Conservation (phyloP, 257 asterid genomes). For the Sherardia arvensis region DNA sequence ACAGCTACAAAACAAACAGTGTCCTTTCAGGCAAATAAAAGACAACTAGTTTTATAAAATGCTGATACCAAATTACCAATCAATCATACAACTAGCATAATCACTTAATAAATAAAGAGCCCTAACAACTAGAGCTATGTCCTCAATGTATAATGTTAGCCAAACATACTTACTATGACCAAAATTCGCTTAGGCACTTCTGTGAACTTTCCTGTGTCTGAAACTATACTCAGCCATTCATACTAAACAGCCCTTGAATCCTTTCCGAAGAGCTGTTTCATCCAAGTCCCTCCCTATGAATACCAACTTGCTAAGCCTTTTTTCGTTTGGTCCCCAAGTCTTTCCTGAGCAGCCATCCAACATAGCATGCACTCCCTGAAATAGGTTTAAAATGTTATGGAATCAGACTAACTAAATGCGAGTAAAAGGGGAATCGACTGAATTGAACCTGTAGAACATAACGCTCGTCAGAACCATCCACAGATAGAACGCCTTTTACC, state of each 20-base stretch:
- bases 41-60: neutral
- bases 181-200: neutral
- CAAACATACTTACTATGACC: neutral
- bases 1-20: neutral
- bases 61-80: no score
- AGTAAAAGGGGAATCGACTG: neutral
- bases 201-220: neutral
- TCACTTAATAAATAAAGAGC: neutral
- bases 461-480: slow-evolving; percentile 65
- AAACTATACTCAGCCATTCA: slow-evolving; percentile 12
- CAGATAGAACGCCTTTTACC: slow-evolving; percentile 87
- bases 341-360: slow-evolving; percentile 92
- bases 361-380: slow-evolving; percentile 75
- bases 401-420: neutral
- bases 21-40: neutral
- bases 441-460: slow-evolving; percentile 71
- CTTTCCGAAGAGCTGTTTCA: slow-evolving; percentile 73
- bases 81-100: neutral
- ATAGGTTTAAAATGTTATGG: neutral
- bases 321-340: slow-evolving; percentile 71
- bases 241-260: slow-evolving; percentile 79
- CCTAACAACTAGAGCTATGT: neutral
- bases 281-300: slow-evolving; percentile 86
- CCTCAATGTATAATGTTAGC: neutral
- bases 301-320: slow-evolving; percentile 79